These are phyloP conservation scores for Globisporangium cylindrosporum DNA, from an alignment of 352 stramenopile genomes.

Conservation along the genomic window DNA sequence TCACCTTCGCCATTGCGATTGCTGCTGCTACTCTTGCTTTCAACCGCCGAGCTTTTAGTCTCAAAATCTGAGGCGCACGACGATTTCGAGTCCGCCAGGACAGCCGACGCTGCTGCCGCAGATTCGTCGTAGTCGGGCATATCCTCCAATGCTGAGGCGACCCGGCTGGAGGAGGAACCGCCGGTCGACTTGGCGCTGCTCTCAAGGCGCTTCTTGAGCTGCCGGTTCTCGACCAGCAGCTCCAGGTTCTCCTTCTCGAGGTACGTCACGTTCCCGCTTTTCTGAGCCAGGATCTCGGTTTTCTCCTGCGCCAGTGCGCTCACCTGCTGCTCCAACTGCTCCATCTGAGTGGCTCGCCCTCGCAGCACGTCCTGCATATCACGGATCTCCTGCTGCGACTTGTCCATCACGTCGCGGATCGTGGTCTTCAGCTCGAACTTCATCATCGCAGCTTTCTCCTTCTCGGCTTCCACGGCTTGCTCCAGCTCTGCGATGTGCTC, in stretches of 20 bases:
- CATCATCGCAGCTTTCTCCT: constrained; percentile 23
- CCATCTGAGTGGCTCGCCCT: constrained; percentile 45
- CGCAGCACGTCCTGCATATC: constrained; percentile 47
- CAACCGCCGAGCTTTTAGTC: neutral
- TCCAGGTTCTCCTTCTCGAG: constrained; percentile 72
- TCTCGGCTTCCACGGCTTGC: constrained; percentile 31
- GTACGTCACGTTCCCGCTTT: constrained; percentile 44
- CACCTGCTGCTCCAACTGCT: constrained; percentile 34
- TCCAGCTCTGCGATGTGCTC: constrained; percentile 43
- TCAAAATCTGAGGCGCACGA: constrained; percentile 2
- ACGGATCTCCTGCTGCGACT: constrained; percentile 46
- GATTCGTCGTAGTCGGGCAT: constrained; percentile 27
- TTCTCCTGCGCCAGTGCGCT: constrained; percentile 28
- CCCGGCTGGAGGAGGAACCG: neutral
- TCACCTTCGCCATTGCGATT: neutral
- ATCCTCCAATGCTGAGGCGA: constrained; percentile 6
- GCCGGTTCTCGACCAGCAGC: constrained; percentile 55
- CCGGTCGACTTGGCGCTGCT: neutral
- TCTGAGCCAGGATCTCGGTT: constrained; percentile 24
- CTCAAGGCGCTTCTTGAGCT: constrained; percentile 53
- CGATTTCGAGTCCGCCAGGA: constrained; percentile 4
- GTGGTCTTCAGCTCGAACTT: constrained; percentile 29
- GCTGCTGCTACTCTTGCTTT: neutral
- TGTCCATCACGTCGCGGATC: constrained; percentile 41
- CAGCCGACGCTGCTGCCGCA: constrained; percentile 22